Percentiles rank a stretch among this genome's conserved stretches.
These are phyloP conservation scores for Cucurbita moschata DNA, from an alignment of 306 rosid genomes.

Conservation along the genomic window DNA sequence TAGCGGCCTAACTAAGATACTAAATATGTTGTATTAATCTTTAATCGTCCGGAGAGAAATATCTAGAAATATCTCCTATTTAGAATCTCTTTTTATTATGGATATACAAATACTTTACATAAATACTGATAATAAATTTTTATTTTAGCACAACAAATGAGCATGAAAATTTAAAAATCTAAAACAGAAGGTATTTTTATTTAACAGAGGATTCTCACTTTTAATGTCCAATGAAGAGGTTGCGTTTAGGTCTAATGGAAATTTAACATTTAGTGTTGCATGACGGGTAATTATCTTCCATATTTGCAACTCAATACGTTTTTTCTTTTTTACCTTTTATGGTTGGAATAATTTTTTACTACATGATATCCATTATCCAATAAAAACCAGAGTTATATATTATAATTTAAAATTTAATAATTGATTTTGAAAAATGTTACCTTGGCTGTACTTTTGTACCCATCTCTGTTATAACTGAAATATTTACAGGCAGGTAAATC, in stretches of 20 bases:
- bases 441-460: no score
- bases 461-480: no score
- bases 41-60: neutral
- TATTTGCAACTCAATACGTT: neutral
- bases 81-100: neutral
- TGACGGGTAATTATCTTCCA: neutral
- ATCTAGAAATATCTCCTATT: neutral
- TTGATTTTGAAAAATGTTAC: no score
- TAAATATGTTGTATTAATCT: neutral
- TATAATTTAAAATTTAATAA: no score
- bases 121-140: no score
- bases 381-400: no score
- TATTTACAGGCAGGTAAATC: no score
- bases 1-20: neutral
- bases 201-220: no score
- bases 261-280: slow-evolving; percentile 1
- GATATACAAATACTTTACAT: neutral
- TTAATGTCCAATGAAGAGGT: neutral
- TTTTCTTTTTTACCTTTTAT: neutral
- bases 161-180: no score
- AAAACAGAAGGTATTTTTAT: no score
- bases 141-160: no score
- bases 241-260: neutral
- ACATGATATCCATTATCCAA: no score
- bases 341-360: neutral